phyloP scores from a whole-genome alignment of 805 yeast genomes.

The Pichia manshurica region DNA sequence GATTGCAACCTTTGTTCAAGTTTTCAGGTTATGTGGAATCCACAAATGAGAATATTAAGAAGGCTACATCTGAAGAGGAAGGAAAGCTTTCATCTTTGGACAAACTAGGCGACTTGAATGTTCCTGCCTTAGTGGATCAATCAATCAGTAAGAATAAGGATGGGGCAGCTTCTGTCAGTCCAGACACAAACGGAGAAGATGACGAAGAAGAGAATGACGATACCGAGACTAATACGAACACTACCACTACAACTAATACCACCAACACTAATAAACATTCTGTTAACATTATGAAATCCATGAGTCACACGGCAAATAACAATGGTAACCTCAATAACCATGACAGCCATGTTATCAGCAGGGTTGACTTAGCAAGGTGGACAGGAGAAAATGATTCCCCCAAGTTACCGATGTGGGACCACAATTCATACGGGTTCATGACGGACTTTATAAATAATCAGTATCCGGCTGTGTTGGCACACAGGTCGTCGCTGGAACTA shows the following conservation, averaged over 20 bases:
- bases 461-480: slow-evolving; percentile 17
- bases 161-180: no score
- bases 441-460: slow-evolving; percentile 26
- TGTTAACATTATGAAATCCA: no score
- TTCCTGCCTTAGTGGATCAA: no score
- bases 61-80: neutral
- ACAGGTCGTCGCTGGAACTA: slow-evolving; percentile 10
- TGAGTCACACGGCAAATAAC: no score
- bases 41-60: neutral
- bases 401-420: slow-evolving; percentile 27
- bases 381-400: slow-evolving; percentile 14
- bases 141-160: no score
- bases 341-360: neutral
- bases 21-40: neutral
- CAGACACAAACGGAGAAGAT: neutral
- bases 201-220: neutral
- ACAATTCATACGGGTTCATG: slow-evolving; percentile 30
- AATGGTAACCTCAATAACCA: neutral
- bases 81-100: neutral
- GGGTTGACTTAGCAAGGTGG: slow-evolving; percentile 16
- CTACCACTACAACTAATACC: neutral
- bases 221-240: neutral
- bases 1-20: slow-evolving; percentile 22
- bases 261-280: neutral
- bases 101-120: no score